Conservation (phyloP, 352 stramenopile species). For the Phytophthora constricta region DNA sequence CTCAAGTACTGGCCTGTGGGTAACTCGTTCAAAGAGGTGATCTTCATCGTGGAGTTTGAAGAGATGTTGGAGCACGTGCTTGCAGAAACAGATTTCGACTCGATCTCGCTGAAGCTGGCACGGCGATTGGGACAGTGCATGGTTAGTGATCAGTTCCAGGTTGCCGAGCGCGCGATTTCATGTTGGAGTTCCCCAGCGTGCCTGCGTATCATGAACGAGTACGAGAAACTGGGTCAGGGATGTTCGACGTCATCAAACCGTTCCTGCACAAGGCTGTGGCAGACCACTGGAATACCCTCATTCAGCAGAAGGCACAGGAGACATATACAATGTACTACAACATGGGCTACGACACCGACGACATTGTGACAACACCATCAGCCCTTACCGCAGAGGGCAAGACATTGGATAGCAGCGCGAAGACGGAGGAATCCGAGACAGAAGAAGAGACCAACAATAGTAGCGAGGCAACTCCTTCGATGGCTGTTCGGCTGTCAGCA, state of each 20-base stretch:
- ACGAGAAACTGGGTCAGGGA: constrained; percentile 86
- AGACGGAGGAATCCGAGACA: constrained; percentile 64
- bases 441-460: constrained; percentile 50
- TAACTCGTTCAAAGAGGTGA: constrained; percentile 90
- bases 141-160: constrained; percentile 86
- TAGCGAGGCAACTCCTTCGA: constrained; percentile 38
- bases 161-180: constrained; percentile 83
- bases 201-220: constrained; percentile 90
- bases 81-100: constrained; percentile 77
- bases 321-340: constrained; percentile 92
- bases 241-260: constrained; percentile 87
- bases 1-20: constrained; percentile 88
- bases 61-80: constrained; percentile 90
- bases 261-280: constrained; percentile 59
- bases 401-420: constrained; percentile 54
- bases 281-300: constrained; percentile 84
- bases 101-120: constrained; percentile 62
- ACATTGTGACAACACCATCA: constrained; percentile 41
- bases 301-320: constrained; percentile 86
- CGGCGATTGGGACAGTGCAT: constrained; percentile 77
- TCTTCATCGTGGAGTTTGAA: constrained; percentile 91
- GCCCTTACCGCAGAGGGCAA: constrained; percentile 42
- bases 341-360: constrained; percentile 88
- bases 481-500: constrained; percentile 40
- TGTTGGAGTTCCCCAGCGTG: constrained; percentile 84